These are phyloP conservation scores for Cyberlindnera mycetangii DNA, from an alignment of 805 yeast species.

Conservation along the genomic window DNA sequence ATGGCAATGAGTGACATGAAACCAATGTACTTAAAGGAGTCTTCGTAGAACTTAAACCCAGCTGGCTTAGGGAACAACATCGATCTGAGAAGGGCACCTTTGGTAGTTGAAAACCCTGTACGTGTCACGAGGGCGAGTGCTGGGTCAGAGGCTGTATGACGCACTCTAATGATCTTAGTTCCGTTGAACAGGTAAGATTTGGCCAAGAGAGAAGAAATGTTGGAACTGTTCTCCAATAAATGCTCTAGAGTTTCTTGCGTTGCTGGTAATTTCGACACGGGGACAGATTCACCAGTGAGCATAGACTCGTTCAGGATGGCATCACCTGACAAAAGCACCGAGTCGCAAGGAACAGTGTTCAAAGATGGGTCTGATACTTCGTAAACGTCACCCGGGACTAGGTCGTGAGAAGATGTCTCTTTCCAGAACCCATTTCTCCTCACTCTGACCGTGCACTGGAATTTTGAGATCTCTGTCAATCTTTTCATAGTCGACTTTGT, in stretches of 20 bases:
- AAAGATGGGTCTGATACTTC: conserved; percentile 88
- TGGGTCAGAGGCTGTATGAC: conserved; percentile 51
- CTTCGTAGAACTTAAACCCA: conserved; percentile 89
- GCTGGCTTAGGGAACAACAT: conserved; percentile 96
- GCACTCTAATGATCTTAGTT: conserved; percentile 81
- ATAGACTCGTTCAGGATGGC: conserved; percentile 96
- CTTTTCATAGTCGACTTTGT: conserved; percentile 73
- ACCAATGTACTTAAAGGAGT: conserved; percentile 94
- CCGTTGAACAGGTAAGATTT: conserved; percentile 83
- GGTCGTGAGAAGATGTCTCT: conserved; percentile 65
- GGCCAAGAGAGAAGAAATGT: conserved; percentile 62
- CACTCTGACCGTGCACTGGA: conserved; percentile 80
- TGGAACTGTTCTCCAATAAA: conserved; percentile 48
- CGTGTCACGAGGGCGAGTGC: conserved; percentile 85
- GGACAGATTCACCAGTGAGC: conserved; percentile 98
- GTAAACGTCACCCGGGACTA: conserved; percentile 95
- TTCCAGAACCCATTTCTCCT: conserved; percentile 94
- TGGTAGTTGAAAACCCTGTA: conserved; percentile 93
- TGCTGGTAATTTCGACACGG: conserved; percentile 80
- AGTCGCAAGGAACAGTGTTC: conserved; percentile 79
- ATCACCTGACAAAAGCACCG: conserved; percentile 83
- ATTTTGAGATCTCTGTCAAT: conserved; percentile 68
- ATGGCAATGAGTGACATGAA: conserved; percentile 86
- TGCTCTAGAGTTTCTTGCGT: conserved; percentile 55
- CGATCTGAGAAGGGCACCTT: conserved; percentile 89